Evolutionary conservation across 371 early-diverging fungal genomes (phyloP).

Genomic region (Dichotomocladium elegans): DNA sequence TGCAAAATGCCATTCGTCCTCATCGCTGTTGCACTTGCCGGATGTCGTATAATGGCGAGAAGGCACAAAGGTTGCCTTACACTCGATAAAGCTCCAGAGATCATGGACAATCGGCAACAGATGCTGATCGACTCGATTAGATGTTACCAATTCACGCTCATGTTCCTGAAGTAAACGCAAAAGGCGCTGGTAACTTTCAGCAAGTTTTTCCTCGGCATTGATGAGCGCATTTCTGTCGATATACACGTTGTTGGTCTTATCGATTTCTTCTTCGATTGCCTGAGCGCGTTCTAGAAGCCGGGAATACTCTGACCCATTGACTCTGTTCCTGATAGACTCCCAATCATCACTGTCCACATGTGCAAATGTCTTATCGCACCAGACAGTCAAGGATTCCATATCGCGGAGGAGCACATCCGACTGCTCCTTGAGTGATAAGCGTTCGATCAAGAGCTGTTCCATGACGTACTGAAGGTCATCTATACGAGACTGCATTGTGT

Average conservation of each 20-base stretch:
- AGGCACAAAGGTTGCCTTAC: slow-evolving; percentile 30
- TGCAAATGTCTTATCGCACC: slow-evolving; percentile 44
- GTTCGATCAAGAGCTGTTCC: slow-evolving; percentile 31
- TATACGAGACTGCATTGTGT: slow-evolving; percentile 12
- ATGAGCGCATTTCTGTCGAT: slow-evolving; percentile 34
- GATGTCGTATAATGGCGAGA: not conserved
- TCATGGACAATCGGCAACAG: slow-evolving; percentile 16
- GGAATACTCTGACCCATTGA: too few species aligned
- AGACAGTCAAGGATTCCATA: slow-evolving; percentile 27
- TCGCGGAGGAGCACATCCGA: slow-evolving; percentile 38
- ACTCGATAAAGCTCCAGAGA: slow-evolving; percentile 34
- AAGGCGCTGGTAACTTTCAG: slow-evolving; percentile 17
- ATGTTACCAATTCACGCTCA: slow-evolving; percentile 13
- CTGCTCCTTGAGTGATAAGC: slow-evolving; percentile 33
- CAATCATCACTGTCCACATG: slow-evolving; percentile 18
- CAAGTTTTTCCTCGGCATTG: slow-evolving; percentile 26
- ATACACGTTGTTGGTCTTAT: slow-evolving; percentile 27
- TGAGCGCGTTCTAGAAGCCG: slow-evolving; percentile 20
- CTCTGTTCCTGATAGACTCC: too few species aligned
- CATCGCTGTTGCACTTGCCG: not conserved
- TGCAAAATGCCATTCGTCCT: not conserved
- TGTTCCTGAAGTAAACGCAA: slow-evolving; percentile 12
- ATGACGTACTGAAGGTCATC: slow-evolving; percentile 20
- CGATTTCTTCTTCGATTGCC: slow-evolving; percentile 33
- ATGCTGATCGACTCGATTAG: slow-evolving; percentile 17